These are phyloP conservation scores for Zygotorulaspora danielsina DNA, from an alignment of 805 yeast species.

Conservation along the genomic window DNA sequence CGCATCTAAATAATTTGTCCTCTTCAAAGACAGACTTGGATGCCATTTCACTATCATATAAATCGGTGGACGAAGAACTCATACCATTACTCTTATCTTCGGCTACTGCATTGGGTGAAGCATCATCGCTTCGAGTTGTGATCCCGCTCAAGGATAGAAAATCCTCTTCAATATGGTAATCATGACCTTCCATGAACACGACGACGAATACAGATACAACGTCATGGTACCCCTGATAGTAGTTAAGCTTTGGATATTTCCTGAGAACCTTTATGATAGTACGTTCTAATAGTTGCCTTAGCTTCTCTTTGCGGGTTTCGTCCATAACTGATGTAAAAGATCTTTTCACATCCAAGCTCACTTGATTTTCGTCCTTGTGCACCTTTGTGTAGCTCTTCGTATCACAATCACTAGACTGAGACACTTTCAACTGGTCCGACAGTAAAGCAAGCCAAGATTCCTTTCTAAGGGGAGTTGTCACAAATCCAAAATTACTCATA, in stretches of 20 bases:
- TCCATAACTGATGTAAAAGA: constrained; percentile 45
- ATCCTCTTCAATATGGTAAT: constrained; percentile 10
- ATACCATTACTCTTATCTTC: constrained; percentile 14
- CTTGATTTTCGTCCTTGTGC: constrained; percentile 77
- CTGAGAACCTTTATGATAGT: constrained; percentile 55
- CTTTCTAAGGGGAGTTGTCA: constrained; percentile 17
- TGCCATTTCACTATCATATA: constrained; percentile 11
- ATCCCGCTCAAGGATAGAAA: constrained; percentile 16
- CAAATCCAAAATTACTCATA: constrained; percentile 25
- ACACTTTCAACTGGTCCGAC: constrained; percentile 18
- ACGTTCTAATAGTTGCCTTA: constrained; percentile 27
- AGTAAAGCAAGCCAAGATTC: constrained; percentile 32
- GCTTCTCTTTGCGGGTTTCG: constrained; percentile 18
- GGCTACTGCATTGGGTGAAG: background rate
- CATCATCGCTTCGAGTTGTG: constrained; percentile 19
- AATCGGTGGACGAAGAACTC: constrained; percentile 18
- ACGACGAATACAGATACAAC: constrained; percentile 63
- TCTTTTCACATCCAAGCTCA: constrained; percentile 69
- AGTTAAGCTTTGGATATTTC: constrained; percentile 56
- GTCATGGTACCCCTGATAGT: constrained; percentile 94
- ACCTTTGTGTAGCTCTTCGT: constrained; percentile 18
- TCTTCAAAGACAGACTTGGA: constrained; percentile 15
- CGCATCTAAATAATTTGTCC: constrained; percentile 39
- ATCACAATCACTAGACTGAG: background rate
- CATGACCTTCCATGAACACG: constrained; percentile 39